Evolutionary conservation across 179 eudicot species (phyloP), one percentile per base, ranked within the genome.

Genomic region (Silene noctiflora): DNA sequence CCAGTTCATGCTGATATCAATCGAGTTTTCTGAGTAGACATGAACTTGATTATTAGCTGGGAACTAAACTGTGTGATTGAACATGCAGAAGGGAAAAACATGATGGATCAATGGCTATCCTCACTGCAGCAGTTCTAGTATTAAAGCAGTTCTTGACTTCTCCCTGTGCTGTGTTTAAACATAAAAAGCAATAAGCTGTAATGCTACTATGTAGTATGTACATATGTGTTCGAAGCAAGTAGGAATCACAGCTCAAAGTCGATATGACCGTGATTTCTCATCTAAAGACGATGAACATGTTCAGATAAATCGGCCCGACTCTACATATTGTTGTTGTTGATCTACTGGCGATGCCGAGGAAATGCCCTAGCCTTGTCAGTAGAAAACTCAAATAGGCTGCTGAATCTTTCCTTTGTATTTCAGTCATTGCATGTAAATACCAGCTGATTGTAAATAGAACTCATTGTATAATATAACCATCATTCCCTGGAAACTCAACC

Each of bases 81-180:
- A 67, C 67, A 35, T 83, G 89, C 88, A 89, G 96, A 84, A 60
- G 88, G 89, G 51, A 78, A 88, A 71, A 79, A 84, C 72, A 77
- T 83, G 76, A 82, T 88, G 87, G 94, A 91, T 69, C 91, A 88
- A 76, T 93, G 92, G 96, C 92, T 93, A 65, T 89, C 94, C 58
- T 88, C 96, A 55, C 89, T 91, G 76, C 89, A 78, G 42, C 83
- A 83, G 70, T 76, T 77, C 84, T 88, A 10, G 3, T 3, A 53
- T 1, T 13, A 53, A 53, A 17, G 58, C 58, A 53, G 58, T 13
- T 53, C 58, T 53, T 3, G n/a, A 53, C 59, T 53, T 25, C 68
- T 17, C 24, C 44, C 44, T 61, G 64, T 67, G 22, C 33, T 7
- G 73, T 75, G 71, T 58, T 56, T 56, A 14, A 68, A 65, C 76